Conservation (phyloP, 2,329 filamentous ascomycete genomes). For the Diaporthe ampelina region DNA sequence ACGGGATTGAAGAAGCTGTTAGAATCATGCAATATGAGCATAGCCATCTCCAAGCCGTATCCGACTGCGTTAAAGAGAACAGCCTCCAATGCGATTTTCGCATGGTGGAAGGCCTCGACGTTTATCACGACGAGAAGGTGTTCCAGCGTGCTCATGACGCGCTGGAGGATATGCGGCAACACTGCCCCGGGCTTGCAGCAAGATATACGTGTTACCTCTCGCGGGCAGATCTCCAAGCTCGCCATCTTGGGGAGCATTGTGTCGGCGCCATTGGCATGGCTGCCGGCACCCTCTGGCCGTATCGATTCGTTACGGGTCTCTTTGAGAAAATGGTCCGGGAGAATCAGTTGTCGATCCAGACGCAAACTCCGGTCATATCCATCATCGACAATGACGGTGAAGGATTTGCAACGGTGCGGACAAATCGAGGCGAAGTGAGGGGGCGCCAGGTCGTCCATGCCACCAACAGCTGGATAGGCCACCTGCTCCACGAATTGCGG, state of each 20-base stretch:
- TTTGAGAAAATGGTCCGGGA: conserved; percentile 2
- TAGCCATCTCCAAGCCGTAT: neutral
- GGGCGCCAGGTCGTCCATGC: neutral
- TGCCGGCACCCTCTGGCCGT: conserved; percentile 3
- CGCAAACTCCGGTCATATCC: neutral
- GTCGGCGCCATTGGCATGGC: neutral
- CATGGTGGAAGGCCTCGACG: conserved; percentile 3
- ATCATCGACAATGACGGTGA: neutral
- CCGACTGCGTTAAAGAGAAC: neutral
- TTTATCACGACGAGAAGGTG: neutral
- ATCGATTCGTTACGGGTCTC: neutral
- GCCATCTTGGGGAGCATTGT: neutral
- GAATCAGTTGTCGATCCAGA: neutral
- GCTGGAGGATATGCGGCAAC: neutral
- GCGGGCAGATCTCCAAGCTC: neutral
- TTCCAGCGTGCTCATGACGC: neutral
- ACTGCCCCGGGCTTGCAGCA: neutral
- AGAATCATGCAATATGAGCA: conserved; percentile 6
- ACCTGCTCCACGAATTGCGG: neutral
- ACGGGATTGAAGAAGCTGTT: neutral
- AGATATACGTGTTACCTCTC: neutral
- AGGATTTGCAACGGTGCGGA: neutral
- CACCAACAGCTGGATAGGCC: conserved; percentile 5
- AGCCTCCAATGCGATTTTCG: neutral
- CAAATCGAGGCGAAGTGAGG: conserved; percentile 1